A percentile compares a stretch with the other conserved stretches of the same genome.
These are phyloP conservation scores for Cladosporium austrohemisphaericum DNA, from an alignment of 2,329 filamentous ascomycete genomes.

Conservation along the genomic window DNA sequence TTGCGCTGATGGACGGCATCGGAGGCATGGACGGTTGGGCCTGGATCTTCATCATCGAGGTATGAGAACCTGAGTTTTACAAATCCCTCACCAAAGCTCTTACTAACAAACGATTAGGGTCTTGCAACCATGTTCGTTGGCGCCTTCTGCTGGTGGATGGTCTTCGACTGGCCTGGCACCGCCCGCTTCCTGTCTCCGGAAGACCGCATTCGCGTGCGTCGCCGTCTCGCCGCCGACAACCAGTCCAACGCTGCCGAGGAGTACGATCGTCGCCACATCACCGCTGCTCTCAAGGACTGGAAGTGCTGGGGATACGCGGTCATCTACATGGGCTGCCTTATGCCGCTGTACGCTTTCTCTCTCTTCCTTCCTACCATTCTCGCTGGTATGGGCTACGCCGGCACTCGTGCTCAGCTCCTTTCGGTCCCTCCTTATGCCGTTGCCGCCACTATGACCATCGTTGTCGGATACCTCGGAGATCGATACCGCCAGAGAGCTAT, in stretches of 20 bases:
- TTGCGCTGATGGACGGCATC: slow-evolving; percentile 65
- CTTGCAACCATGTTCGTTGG: slow-evolving; percentile 64
- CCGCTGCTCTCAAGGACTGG: slow-evolving; percentile 63
- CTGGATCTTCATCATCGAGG: slow-evolving; percentile 48
- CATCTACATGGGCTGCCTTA: slow-evolving; percentile 63
- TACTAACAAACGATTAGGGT: slow-evolving; percentile 40
- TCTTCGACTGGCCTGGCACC: slow-evolving; percentile 55
- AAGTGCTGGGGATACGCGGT: slow-evolving; percentile 74
- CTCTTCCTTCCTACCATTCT: slow-evolving; percentile 33
- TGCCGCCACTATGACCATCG: slow-evolving; percentile 65
- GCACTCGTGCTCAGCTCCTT: slow-evolving; percentile 65
- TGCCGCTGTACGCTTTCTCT: slow-evolving; percentile 31
- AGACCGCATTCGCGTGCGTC: slow-evolving; percentile 24
- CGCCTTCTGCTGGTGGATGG: slow-evolving; percentile 26
- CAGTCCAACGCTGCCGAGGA: slow-evolving; percentile 24
- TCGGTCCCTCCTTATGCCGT: slow-evolving; percentile 71
- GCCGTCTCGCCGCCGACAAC: slow-evolving; percentile 27
- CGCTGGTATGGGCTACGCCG: slow-evolving; percentile 48
- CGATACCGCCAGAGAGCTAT: slow-evolving; percentile 67
- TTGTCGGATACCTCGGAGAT: slow-evolving; percentile 72
- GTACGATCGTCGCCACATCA: slow-evolving; percentile 27
- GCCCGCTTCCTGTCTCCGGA: slow-evolving; percentile 56
- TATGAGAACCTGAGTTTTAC: neutral
- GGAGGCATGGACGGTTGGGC: slow-evolving; percentile 44
- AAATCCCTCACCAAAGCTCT: neutral